Percentiles rank a stretch among this genome's conserved stretches.
These are phyloP conservation scores for Xylariaceae sp. DNA, from an alignment of 2,329 filamentous ascomycete species.

Conservation along the genomic window DNA sequence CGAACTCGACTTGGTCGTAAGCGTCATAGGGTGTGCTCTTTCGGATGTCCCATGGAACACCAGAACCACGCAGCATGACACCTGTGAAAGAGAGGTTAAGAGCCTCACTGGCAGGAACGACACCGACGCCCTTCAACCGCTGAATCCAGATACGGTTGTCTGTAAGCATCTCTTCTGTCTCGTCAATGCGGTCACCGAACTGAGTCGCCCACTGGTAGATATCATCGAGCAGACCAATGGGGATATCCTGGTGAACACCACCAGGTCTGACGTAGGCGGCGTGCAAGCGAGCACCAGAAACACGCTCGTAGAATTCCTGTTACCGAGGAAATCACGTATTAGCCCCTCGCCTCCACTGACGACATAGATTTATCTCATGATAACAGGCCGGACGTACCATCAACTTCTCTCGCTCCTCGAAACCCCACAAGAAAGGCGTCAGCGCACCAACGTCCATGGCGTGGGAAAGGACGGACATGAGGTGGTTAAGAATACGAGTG, in stretches of 20 bases:
- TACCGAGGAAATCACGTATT: slow-evolving; percentile 1
- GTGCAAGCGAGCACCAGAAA: slow-evolving; percentile 95
- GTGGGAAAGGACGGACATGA: slow-evolving; percentile 96
- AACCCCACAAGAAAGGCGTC: slow-evolving; percentile 98
- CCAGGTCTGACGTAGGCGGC: slow-evolving; percentile 95
- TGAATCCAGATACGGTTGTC: slow-evolving; percentile 99
- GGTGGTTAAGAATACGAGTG: slow-evolving; percentile 88
- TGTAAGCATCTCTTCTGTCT: slow-evolving; percentile 96
- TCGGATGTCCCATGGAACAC: slow-evolving; percentile 92
- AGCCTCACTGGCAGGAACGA: slow-evolving; percentile 87
- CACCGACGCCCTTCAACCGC: slow-evolving; percentile 83
- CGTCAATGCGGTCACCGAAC: slow-evolving; percentile 96
- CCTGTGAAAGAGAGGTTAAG: slow-evolving; percentile 95
- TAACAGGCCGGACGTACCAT: slow-evolving; percentile 61
- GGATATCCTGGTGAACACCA: slow-evolving; percentile 93
- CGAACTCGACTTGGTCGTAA: slow-evolving; percentile 96
- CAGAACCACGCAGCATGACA: slow-evolving; percentile 96
- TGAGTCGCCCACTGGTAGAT: slow-evolving; percentile 99
- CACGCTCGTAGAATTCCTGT: slow-evolving; percentile 99
- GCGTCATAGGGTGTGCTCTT: slow-evolving; percentile 97
- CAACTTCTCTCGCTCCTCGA: slow-evolving; percentile 98
- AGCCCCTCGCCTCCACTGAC: not conserved
- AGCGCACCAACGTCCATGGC: slow-evolving; percentile 98
- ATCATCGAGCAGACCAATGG: slow-evolving; percentile 88
- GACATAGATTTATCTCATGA: not conserved